These are phyloP conservation scores for Luvunga scandens DNA, from an alignment of 345 rosid species.

Conservation along the genomic window DNA sequence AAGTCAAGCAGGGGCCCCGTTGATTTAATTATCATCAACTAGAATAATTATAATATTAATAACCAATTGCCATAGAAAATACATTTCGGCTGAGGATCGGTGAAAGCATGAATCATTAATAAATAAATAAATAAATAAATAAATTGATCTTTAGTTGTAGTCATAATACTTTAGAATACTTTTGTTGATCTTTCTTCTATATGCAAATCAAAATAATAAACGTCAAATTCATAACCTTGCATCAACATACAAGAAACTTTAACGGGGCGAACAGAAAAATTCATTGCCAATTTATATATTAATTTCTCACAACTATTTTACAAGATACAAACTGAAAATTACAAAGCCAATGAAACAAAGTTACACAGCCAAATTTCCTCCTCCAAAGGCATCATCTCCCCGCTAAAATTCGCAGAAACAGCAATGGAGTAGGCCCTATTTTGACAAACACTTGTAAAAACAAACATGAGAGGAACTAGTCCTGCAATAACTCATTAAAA, in stretches of 20 bases:
- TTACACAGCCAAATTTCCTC: background rate
- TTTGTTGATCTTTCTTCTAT: background rate
- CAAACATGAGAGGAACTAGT: background rate
- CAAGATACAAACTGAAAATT: background rate
- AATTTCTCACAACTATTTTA: background rate
- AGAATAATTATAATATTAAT: background rate
- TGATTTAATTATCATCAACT: background rate
- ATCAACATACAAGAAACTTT: too few relatives aligned
- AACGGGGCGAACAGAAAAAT: background rate
- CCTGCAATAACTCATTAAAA: constrained; percentile 7
- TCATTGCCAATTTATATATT: background rate
- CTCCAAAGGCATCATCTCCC: background rate
- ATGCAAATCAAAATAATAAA: background rate
- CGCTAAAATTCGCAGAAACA: constrained; percentile 9
- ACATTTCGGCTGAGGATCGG: background rate
- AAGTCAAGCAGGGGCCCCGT: background rate
- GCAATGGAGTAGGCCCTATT: background rate
- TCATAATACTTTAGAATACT: background rate
- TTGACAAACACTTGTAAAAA: background rate
- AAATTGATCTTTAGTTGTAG: background rate
- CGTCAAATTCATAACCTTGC: background rate
- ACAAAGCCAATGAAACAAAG: background rate
- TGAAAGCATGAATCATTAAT: too few relatives aligned
- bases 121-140: too few relatives aligned
- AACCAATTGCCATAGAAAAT: background rate